phyloP scores from a whole-genome alignment of 2,329 filamentous ascomycete species.

The Penicillium sp. region DNA sequence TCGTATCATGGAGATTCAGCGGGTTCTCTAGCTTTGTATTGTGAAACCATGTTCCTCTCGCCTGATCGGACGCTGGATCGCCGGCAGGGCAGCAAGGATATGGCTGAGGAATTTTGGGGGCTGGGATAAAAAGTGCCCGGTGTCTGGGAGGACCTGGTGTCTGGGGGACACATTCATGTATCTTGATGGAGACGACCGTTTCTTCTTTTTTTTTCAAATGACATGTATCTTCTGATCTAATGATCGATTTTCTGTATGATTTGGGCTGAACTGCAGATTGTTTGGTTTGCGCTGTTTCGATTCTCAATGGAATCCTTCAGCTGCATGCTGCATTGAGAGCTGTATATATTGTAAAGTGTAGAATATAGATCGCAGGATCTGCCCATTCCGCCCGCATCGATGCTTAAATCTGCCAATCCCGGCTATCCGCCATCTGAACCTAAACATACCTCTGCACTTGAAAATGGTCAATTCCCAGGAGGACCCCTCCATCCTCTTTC shows the following conservation, averaged over 20 bases:
- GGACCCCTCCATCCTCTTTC: conserved; percentile 49
- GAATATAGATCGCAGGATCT: background rate
- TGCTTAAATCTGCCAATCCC: background rate
- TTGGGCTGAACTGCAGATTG: background rate
- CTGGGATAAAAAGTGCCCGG: conserved; percentile 8
- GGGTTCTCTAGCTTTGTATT: conserved; percentile 32
- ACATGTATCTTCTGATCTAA: conserved; percentile 15
- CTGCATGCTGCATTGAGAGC: background rate
- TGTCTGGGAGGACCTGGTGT: conserved; percentile 2
- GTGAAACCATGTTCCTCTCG: conserved; percentile 17
- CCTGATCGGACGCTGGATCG: conserved; percentile 44
- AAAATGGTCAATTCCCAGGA: background rate
- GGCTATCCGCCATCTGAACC: background rate
- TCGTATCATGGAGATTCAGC: conserved; percentile 32
- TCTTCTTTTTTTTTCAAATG: conserved; percentile 7
- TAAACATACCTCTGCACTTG: background rate
- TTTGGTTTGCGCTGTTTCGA: background rate
- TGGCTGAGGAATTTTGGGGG: conserved; percentile 4
- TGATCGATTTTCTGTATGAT: background rate
- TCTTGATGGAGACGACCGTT: conserved; percentile 14
- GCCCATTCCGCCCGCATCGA: background rate
- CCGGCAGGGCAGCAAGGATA: conserved; percentile 25
- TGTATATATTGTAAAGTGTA: background rate
- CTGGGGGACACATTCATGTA: conserved; percentile 9
- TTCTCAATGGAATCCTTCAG: background rate